These are phyloP conservation scores for Komagataella pseudopastoris DNA, from an alignment of 805 yeast species.

Conservation along the genomic window DNA sequence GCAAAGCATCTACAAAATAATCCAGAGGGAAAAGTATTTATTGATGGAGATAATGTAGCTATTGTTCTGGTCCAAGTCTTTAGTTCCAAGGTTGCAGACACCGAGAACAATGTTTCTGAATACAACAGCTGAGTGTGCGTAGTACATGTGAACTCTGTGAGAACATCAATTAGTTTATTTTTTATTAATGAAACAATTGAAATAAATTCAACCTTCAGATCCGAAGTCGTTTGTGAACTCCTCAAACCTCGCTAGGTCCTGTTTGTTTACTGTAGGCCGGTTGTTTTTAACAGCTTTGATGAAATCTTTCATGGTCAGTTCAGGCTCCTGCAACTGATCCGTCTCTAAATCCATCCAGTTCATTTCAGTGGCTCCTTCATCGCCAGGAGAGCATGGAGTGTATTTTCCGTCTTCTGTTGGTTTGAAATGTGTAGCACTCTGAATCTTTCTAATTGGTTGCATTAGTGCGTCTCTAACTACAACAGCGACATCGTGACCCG, in stretches of 20 bases:
- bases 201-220: constrained; percentile 73
- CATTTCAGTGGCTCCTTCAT: constrained; percentile 70
- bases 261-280: constrained; percentile 87
- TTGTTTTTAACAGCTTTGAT: constrained; percentile 83
- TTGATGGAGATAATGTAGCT: constrained; percentile 49
- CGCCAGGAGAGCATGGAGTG: constrained; percentile 98
- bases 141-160: background rate
- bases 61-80: constrained; percentile 52
- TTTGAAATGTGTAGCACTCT: constrained; percentile 91
- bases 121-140: constrained; percentile 4
- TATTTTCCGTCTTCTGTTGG: constrained; percentile 33
- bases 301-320: constrained; percentile 80
- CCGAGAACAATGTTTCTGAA: constrained; percentile 40
- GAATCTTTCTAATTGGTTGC: constrained; percentile 96
- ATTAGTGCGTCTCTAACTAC: constrained; percentile 94
- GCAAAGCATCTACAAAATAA: constrained; percentile 45
- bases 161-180: background rate
- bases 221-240: constrained; percentile 93
- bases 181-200: background rate
- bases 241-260: constrained; percentile 69
- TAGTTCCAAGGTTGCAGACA: constrained; percentile 69
- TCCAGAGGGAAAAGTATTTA: constrained; percentile 59
- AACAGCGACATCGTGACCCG: constrained; percentile 95
- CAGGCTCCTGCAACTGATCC: constrained; percentile 85
- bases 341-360: constrained; percentile 88